Evolutionary conservation across 495 filamentous ascomycete species (phyloP).

Genomic region (Peziza echinospora): DNA sequence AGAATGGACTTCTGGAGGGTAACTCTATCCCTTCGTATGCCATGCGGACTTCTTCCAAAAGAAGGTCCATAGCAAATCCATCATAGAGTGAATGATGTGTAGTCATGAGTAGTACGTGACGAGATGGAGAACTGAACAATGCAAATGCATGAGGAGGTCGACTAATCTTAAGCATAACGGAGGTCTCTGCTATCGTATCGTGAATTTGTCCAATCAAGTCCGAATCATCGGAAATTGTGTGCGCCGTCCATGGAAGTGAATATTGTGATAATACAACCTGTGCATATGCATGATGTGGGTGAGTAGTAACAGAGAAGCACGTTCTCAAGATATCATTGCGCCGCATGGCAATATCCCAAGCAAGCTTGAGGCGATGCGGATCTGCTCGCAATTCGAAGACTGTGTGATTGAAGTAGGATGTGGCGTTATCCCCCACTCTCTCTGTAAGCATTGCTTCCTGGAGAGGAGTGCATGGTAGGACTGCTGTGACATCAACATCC

Average conservation of each 20-base stretch:
- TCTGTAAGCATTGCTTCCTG: conserved; percentile 60
- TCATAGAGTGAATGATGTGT: conserved; percentile 75
- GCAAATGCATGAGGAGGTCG: conserved; percentile 19
- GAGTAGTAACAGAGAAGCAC: conserved; percentile 30
- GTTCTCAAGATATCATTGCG: conserved; percentile 42
- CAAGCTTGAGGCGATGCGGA: conserved; percentile 21
- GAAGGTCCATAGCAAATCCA: conserved; percentile 40
- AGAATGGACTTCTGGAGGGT: conserved; percentile 25
- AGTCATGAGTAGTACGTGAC: conserved; percentile 28
- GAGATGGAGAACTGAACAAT: conserved; percentile 6
- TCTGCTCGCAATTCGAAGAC: conserved; percentile 27
- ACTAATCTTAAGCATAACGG: conserved; percentile 3
- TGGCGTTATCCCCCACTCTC: conserved; percentile 20
- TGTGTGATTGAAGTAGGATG: conserved; percentile 35
- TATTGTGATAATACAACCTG: conserved; percentile 30
- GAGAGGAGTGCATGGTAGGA: conserved; percentile 60
- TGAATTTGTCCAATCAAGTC: conserved; percentile 5
- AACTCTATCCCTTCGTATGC: conserved; percentile 26
- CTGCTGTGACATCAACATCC: conserved; percentile 24
- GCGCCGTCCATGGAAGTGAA: conserved; percentile 17
- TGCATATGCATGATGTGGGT: conserved; percentile 30
- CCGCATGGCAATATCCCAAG: conserved; percentile 28
- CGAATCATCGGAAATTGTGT: conserved; percentile 2
- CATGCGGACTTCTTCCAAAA: conserved; percentile 44
- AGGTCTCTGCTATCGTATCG: conserved; percentile 7